These are phyloP conservation scores for Tolypocladium cylindrosporum DNA, from an alignment of 2,329 filamentous ascomycete genomes.

Conservation along the genomic window DNA sequence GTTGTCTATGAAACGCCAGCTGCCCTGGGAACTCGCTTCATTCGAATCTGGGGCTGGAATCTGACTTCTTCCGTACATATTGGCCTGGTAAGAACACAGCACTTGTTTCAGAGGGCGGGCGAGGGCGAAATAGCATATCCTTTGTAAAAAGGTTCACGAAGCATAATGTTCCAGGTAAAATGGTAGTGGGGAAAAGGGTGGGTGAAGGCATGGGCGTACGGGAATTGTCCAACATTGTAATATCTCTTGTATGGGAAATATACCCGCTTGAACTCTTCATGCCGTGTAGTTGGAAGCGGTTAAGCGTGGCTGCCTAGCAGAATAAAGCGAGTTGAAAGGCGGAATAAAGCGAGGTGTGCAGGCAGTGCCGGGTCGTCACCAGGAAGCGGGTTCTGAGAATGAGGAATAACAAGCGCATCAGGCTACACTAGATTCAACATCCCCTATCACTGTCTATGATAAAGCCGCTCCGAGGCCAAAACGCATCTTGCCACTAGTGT, in stretches of 20 bases:
- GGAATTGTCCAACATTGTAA: background rate
- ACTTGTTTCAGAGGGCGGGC: background rate
- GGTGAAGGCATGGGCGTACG: background rate
- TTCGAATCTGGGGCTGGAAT: background rate
- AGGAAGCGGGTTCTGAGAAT: background rate
- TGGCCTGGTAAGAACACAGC: conserved; percentile 1
- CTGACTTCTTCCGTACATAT: conserved; percentile 6
- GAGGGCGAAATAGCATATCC: background rate
- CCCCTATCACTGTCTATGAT: conserved; percentile 36
- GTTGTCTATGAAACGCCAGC: background rate
- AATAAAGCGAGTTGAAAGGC: background rate
- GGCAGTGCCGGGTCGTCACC: too few relatives aligned
- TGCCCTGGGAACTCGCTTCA: background rate
- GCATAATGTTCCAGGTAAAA: background rate
- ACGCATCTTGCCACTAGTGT: conserved; percentile 39
- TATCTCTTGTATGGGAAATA: background rate
- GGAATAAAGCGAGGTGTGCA: background rate
- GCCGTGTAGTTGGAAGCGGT: background rate
- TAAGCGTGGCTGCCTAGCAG: background rate
- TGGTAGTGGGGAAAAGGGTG: background rate
- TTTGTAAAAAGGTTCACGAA: background rate
- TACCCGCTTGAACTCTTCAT: background rate
- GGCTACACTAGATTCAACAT: conserved; percentile 33
- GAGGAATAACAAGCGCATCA: conserved; percentile 19
- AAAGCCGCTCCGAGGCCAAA: conserved; percentile 28